Evolutionary conservation across 2,329 filamentous ascomycete genomes (phyloP), one percentile per base, ranked within the genome.

Genomic region (Penicillium freii): DNA sequence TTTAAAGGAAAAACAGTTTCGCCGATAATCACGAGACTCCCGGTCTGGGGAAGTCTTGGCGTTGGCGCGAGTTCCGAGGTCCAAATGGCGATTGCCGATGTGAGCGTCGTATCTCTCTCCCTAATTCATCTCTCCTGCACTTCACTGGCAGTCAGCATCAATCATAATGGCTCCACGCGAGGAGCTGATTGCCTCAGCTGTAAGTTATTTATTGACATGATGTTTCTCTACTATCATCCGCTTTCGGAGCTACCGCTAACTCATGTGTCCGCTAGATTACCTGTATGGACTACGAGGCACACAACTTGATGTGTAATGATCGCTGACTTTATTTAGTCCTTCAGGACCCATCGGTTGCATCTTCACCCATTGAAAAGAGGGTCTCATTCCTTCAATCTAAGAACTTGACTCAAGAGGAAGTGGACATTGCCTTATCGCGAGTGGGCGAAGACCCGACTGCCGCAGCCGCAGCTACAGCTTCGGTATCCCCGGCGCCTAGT

Each of bases 321-420:
- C 25, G 50, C 65, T 70, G 56, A 71, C 55, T 40, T 34, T 39
- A 42, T 47, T 59, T 70, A 93, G 91, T 99, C 77, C 86, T 99
- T 59, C 91, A 95, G 78, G 94, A 99, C 74, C 92, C 94, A 11
- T 95, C 88, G 51, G 93, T 99, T 66, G 86, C 91, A 38, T 86
- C 87, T 10, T 93, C 94, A 5, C 89, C 94, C n/a, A 79, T 96
- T 61, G 94, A 97, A 71, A 97, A 94, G 76, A 87, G 91, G 63
- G 84, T 97, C 58, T 89, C 92, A 9, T 99, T 99, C 68, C 82
- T 99, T 21, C 90, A 92, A 75, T 95, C 92, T 8, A 99, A 99
- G 78, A 97, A 99, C 75, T 83, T 99, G 54, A 97, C 93, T 0
- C 90, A 94, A 74, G 93, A 97, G 76, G 95, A 99, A 77, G 89